Evolutionary conservation across 2,329 filamentous ascomycete species (phyloP), one percentile per base, ranked within the genome.

Genomic region (Penicillium sp.): DNA sequence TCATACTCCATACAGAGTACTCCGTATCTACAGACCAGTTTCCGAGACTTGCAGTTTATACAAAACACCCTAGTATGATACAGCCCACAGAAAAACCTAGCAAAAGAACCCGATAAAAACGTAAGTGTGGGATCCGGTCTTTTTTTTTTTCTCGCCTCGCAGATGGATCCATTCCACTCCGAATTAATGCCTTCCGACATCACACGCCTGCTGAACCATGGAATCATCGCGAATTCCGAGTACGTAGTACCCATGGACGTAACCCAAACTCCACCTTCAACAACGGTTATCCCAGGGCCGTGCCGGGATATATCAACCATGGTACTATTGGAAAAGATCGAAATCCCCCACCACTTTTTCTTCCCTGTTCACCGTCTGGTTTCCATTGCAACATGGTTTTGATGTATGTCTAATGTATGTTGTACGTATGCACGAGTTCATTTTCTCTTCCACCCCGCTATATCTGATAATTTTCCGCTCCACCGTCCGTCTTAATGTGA

Each of bases 211-310:
- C 27, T 38, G 60, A 64, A 62, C 65, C 60, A 60, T 65, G 62
- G 63, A 62, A 66, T 58, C 27, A 40, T 41, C 50, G 29, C 53
- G 7, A 19, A 4, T 45, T 35, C 3, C 17, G 12, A 46, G 27
- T 21, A n/a, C 10, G 12, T 40, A 23, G 35, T 56, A 35, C 46
- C 42, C 19, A 15, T 35, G 46, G 31, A 59, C 48, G 51, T 57
- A 57, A 59, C 43, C 43, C 40, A 50, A 50, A 52, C 59, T 67
- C 65, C 64, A 66, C 65, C 29, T 38, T 54, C 40, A 63, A 62
- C 57, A 65, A 61, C 60, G 64, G 65, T 62, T 65, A 43, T 62
- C 21, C 41, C 19, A 60, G 65, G 65, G 61, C 64, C 64, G 65
- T 61, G 53, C 65, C 65, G 65, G 58, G 25, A 21, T 29, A 7